These are phyloP conservation scores for Curvularia sp. DNA, from an alignment of 2,329 filamentous ascomycete species.

Conservation along the genomic window DNA sequence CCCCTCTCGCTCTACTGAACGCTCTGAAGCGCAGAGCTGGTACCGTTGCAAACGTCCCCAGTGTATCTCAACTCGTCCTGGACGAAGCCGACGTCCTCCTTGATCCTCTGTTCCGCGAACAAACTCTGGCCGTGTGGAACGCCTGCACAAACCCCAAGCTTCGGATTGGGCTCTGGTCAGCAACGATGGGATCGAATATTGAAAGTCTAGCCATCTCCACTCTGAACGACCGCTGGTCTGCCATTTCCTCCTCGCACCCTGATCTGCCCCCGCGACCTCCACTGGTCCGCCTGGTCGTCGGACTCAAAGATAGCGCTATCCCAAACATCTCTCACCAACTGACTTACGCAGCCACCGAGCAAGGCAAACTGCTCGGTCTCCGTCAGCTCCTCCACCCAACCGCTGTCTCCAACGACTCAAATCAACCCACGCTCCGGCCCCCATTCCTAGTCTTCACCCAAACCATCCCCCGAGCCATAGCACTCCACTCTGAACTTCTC, in stretches of 20 bases:
- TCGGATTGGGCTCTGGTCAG: conserved; percentile 86
- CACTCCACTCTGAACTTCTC: conserved; percentile 85
- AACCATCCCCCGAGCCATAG: conserved; percentile 88
- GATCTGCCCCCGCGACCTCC: conserved; percentile 51
- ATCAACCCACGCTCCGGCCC: conserved; percentile 68
- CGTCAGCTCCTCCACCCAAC: conserved; percentile 86
- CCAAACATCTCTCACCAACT: conserved; percentile 91
- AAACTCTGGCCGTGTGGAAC: conserved; percentile 85
- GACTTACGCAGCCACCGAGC: conserved; percentile 88
- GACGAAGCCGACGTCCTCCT: conserved; percentile 96
- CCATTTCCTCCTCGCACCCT: conserved; percentile 49
- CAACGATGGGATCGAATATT: conserved; percentile 94
- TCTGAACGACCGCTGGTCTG: conserved; percentile 50
- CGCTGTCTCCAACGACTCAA: conserved; percentile 57
- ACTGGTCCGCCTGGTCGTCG: conserved; percentile 87
- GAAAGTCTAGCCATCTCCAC: conserved; percentile 78
- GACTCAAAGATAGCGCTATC: conserved; percentile 92
- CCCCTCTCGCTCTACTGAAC: conserved; percentile 79
- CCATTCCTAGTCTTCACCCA: conserved; percentile 97
- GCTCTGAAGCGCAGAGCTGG: conserved; percentile 64
- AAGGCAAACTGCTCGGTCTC: conserved; percentile 89
- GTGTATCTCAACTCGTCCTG: conserved; percentile 76
- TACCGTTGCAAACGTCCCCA: conserved; percentile 63
- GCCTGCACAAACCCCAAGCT: conserved; percentile 75
- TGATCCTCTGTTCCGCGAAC: conserved; percentile 86